Evolutionary conservation across 2,329 filamentous ascomycete genomes (phyloP), one percentile per base, ranked within the genome.

Genomic region (Colletotrichum horii): DNA sequence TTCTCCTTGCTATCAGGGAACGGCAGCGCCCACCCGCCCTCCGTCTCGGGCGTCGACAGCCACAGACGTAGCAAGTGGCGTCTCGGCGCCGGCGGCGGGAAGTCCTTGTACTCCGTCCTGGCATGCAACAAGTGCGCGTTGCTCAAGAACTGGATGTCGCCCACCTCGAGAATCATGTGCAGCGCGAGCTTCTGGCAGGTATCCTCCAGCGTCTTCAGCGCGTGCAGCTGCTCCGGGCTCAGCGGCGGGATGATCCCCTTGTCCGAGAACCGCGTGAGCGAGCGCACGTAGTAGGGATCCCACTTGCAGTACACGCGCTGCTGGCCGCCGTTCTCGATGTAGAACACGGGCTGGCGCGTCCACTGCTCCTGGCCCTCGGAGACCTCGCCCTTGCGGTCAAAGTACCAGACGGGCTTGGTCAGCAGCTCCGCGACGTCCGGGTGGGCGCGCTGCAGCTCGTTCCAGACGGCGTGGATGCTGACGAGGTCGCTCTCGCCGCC

Each of bases 281-380:
- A 95, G 77, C 92, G 92, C 75, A 98, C 92, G 83, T 94, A 98
- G 89, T 98, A 97, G 2, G 96, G 96, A 82, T 98, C 96, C 92
- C 94, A 97, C 88, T 97, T 97, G 83, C 91, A 93, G 85, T 95
- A 96, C 14, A 96, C 90, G 16, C 94, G 88, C 38, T 89, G 89
- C 79, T 92, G 88, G 8, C 90, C 89, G 8, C 89, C 91, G 7
- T 90, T 91, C 86, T 97, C 95, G 6, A 96, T 87, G 83, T 96
- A 97, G 79, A 97, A 91, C 22, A 98, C 91, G 15, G 91, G 89
- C 36, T 93, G 92, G 58, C 89, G 88, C 79, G 95, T 94, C 85
- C 92, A 97, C 73, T 93, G 92, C 70, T 96, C 91, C 84, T 97
- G 89, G 15, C 94, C 95, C 16, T 88, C 86, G 26, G 92, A 94